These are phyloP conservation scores for Grifola frondosa DNA, from an alignment of 1,284 basidiomycete genomes.

Conservation along the genomic window DNA sequence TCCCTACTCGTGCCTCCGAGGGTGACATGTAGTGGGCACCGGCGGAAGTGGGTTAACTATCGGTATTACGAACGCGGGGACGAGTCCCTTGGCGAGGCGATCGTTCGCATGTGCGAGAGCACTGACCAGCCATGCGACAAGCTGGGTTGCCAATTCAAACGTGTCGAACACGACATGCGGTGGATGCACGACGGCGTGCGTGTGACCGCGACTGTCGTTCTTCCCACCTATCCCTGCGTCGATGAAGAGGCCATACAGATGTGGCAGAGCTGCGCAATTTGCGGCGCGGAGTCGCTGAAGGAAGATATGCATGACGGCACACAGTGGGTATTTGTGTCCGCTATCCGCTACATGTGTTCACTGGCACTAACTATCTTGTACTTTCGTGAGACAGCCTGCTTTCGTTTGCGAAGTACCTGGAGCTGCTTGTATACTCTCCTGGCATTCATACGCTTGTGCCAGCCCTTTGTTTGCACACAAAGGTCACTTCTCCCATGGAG, in stretches of 20 bases:
- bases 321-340: conserved; percentile 42
- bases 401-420: conserved; percentile 68
- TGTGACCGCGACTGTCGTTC: conserved; percentile 37
- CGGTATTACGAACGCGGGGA: conserved; percentile 47
- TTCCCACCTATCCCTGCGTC: conserved; percentile 4
- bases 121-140: conserved; percentile 40
- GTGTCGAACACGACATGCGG: conserved; percentile 46
- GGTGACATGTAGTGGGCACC: conserved; percentile 33
- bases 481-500: conserved; percentile 30
- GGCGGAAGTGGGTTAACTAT: conserved; percentile 48
- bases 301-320: conserved; percentile 52
- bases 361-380: not conserved
- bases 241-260: conserved; percentile 37
- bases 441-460: conserved; percentile 40
- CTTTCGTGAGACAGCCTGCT: conserved; percentile 34
- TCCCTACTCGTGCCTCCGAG: conserved; percentile 12
- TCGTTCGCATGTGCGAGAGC: conserved; percentile 34
- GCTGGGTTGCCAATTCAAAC: conserved; percentile 40
- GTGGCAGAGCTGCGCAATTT: conserved; percentile 59
- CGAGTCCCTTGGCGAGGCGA: conserved; percentile 42
- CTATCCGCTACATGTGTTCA: conserved; percentile 1
- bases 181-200: conserved; percentile 51
- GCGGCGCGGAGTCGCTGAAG: conserved; percentile 41
- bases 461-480: conserved; percentile 54
- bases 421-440: conserved; percentile 62